phyloP scores from a whole-genome alignment of 1,284 basidiomycete species.

The Irpex lacteus region DNA sequence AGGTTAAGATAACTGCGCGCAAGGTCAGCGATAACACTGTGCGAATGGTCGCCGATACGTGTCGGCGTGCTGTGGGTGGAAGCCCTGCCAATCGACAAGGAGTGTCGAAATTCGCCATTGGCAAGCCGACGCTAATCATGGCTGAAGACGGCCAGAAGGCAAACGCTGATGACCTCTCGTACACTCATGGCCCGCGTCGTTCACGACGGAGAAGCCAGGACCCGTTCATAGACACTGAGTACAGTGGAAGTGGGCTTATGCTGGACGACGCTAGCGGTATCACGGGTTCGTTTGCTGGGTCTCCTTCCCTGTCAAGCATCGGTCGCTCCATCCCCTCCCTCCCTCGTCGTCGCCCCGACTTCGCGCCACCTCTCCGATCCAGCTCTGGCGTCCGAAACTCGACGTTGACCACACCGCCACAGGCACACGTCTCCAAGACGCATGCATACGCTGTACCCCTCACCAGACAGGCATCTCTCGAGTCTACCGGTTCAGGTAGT shows the following conservation, averaged over 20 bases:
- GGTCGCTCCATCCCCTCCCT: conserved; percentile 60
- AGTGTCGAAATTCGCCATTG: conserved; percentile 21
- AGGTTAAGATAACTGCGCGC: conserved; percentile 57
- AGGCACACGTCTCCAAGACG: conserved; percentile 14
- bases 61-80: conserved; percentile 48
- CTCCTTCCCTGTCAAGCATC: conserved; percentile 62
- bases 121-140: conserved; percentile 29
- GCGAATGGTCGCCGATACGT: conserved; percentile 33
- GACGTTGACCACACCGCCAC: conserved; percentile 17
- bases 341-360: conserved; percentile 64
- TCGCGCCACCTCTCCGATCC: conserved; percentile 30
- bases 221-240: conserved; percentile 42
- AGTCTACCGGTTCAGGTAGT: conserved; percentile 27
- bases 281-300: conserved; percentile 32
- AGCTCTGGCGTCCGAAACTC: neutral
- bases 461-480: conserved; percentile 12
- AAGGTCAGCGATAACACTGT: conserved; percentile 60
- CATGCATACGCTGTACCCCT: conserved; percentile 10
- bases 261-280: conserved; percentile 9
- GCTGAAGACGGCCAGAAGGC: conserved; percentile 19
- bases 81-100: conserved; percentile 35
- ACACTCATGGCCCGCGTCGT: conserved; percentile 10
- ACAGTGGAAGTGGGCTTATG: conserved; percentile 35
- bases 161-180: conserved; percentile 19
- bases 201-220: conserved; percentile 11